phyloP scores from a whole-genome alignment of 257 asterid species.

The Salvia miltiorrhiza region DNA sequence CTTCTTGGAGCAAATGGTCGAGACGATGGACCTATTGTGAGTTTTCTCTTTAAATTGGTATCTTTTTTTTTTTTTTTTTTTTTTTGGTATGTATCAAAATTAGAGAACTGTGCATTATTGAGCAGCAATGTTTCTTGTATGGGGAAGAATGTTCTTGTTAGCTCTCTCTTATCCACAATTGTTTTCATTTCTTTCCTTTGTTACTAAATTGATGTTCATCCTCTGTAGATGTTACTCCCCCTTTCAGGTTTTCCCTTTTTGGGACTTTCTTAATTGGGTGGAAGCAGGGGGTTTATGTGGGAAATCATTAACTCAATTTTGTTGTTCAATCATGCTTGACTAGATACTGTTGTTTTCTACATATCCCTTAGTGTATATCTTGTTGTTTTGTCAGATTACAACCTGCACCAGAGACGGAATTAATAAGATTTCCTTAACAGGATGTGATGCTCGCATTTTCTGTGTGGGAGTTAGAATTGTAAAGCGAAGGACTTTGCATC shows the following conservation, averaged over 20 bases:
- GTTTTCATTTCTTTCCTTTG: slow-evolving; percentile 6
- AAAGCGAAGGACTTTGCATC: slow-evolving; percentile 75
- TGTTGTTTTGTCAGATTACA: slow-evolving; percentile 74
- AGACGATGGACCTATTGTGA: slow-evolving; percentile 93
- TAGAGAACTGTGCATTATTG: background rate
- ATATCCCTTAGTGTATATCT: slow-evolving; percentile 28
- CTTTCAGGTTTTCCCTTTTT: background rate
- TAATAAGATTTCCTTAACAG: slow-evolving; percentile 77
- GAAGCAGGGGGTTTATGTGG: background rate
- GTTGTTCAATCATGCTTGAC: slow-evolving; percentile 10
- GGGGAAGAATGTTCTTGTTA: background rate
- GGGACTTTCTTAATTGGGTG: background rate
- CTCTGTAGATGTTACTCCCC: background rate
- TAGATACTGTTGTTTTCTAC: slow-evolving; percentile 31
- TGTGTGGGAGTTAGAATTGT: slow-evolving; percentile 92
- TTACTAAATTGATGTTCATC: background rate
- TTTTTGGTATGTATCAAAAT: background rate
- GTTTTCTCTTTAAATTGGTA: slow-evolving; percentile 29
- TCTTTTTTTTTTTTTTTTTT: background rate
- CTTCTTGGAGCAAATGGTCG: slow-evolving; percentile 97
- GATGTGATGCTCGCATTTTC: slow-evolving; percentile 88
- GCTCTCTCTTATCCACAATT: slow-evolving; percentile 4
- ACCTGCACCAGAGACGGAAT: slow-evolving; percentile 85
- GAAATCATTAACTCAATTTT: background rate
- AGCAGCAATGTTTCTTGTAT: background rate